Evolutionary conservation across 148 eudicot genomes (phyloP).

Genomic region (Rhododendron vialii): DNA sequence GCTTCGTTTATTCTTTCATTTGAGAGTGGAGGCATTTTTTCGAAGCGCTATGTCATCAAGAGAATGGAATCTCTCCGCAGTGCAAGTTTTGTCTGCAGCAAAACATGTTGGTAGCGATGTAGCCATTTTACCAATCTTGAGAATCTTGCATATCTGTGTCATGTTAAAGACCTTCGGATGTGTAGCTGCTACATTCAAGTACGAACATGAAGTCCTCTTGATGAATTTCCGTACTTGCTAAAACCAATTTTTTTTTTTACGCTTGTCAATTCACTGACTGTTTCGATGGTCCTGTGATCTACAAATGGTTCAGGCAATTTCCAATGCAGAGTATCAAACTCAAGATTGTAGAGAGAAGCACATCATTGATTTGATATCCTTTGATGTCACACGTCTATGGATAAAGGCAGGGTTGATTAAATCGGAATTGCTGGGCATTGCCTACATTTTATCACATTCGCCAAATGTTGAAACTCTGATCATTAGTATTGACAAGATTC

Average conservation of each 20-base stretch:
- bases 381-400: neutral
- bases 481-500: neutral
- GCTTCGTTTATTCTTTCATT: neutral
- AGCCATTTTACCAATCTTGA: neutral
- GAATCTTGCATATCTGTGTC: neutral
- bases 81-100: slow-evolving; percentile 3
- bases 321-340: neutral
- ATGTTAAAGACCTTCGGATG: slow-evolving; percentile 4
- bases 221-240: neutral
- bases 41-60: neutral
- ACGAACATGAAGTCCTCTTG: neutral
- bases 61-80: neutral
- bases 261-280: no score
- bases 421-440: slow-evolving; percentile 9
- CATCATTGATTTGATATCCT: neutral
- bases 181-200: neutral
- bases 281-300: neutral
- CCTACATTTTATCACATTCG: slow-evolving; percentile 6
- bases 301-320: neutral
- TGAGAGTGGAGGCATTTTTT: no score
- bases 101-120: no score
- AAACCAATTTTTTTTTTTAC: no score
- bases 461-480: slow-evolving; percentile 8
- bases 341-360: neutral
- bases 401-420: neutral